Conservation (phyloP, 495 filamentous ascomycete species). For the Daldinia grandis region DNA sequence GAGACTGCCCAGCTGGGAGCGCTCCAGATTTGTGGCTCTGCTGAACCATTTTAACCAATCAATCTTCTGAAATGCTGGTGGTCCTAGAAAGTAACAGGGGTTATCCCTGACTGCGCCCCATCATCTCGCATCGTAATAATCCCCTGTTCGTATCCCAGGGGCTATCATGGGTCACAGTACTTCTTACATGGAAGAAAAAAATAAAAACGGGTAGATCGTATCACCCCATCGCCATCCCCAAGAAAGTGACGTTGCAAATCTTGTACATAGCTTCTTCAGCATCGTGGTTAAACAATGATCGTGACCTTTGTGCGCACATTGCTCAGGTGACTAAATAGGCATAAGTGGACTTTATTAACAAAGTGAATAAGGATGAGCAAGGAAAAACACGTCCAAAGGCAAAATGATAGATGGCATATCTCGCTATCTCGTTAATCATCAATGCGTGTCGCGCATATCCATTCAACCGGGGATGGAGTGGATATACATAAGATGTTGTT, state of each 20-base stretch:
- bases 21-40: slow-evolving; percentile 42
- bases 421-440: background rate
- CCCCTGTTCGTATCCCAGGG: slow-evolving; percentile 42
- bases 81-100: slow-evolving; percentile 9
- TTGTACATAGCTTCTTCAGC: background rate
- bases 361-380: background rate
- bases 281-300: background rate
- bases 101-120: slow-evolving; percentile 34
- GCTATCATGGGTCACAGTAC: slow-evolving; percentile 25
- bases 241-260: slow-evolving; percentile 38
- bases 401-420: background rate
- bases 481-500: background rate
- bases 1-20: slow-evolving; percentile 34
- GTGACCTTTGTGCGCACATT: background rate
- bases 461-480: background rate
- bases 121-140: slow-evolving; percentile 38
- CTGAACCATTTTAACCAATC: slow-evolving; percentile 30
- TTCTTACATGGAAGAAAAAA: background rate
- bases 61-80: background rate
- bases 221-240: slow-evolving; percentile 36
- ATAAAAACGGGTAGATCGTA: slow-evolving; percentile 28
- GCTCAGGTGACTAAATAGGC: background rate
- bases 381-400: background rate
- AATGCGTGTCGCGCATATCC: background rate
- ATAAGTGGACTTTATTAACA: background rate